Conservation (phyloP, 78 protist genomes). For the Trichosphaerium sp. region DNA sequence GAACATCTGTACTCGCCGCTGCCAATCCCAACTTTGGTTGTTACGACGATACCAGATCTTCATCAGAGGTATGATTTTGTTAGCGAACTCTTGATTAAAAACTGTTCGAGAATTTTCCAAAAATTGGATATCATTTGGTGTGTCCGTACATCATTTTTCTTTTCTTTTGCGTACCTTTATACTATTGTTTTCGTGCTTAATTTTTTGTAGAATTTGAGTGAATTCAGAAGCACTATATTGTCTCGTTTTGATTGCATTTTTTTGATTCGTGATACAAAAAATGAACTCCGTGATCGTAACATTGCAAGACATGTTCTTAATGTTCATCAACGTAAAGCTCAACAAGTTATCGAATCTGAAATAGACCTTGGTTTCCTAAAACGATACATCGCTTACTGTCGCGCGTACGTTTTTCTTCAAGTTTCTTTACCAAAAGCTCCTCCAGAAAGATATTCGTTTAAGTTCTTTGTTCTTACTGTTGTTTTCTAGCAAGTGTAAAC, state of each 20-base stretch:
- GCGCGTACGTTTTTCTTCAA: neutral
- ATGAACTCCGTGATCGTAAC: constrained; percentile 55
- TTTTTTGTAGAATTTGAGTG: constrained; percentile 38
- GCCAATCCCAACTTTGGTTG: constrained; percentile 97
- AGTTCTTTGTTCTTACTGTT: neutral
- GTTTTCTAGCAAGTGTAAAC: constrained; percentile 19
- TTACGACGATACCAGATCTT: constrained; percentile 78
- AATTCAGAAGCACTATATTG: constrained; percentile 92
- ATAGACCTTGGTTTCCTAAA: constrained; percentile 9
- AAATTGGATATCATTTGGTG: too few species aligned
- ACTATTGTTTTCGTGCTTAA: neutral
- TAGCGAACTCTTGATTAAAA: too few species aligned
- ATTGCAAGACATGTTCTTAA: constrained; percentile 17
- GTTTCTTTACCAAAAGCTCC: neutral
- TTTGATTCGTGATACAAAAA: constrained; percentile 75
- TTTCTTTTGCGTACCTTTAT: neutral
- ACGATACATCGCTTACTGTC: constrained; percentile 64
- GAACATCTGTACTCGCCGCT: constrained; percentile 99
- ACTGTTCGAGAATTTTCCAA: too few species aligned
- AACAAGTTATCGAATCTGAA: neutral
- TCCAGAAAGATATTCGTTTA: neutral
- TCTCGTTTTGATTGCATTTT: constrained; percentile 99
- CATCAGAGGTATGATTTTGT: constrained; percentile 33
- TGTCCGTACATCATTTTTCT: neutral
- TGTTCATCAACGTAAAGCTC: neutral